phyloP scores from a whole-genome alignment of 352 stramenopile species.

The Phytophthora multivora region DNA sequence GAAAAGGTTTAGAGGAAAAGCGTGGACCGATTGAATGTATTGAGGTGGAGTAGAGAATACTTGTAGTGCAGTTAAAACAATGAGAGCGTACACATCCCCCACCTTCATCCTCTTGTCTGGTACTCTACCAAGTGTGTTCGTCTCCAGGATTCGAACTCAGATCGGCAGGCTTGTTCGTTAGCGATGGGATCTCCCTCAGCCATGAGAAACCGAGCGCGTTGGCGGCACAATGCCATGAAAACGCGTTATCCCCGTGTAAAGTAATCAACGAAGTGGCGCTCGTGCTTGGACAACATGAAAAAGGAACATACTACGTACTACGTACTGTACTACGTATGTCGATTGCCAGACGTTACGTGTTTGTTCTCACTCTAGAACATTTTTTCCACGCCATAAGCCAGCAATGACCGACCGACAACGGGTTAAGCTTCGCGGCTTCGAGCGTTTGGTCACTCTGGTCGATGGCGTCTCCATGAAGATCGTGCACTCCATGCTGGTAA shows the following conservation, averaged over 20 bases:
- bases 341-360: too few relatives aligned
- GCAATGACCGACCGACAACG: background rate
- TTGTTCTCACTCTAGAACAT: slow-evolving; percentile 6
- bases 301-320: too few relatives aligned
- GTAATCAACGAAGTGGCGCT: slow-evolving; percentile 7
- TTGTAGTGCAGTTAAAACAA: background rate
- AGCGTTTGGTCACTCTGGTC: slow-evolving; percentile 35
- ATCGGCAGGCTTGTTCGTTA: background rate
- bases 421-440: slow-evolving; percentile 36
- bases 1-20: background rate
- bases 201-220: slow-evolving; percentile 1
- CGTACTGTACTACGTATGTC: too few relatives aligned
- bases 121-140: too few relatives aligned
- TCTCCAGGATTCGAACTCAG: background rate
- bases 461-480: slow-evolving; percentile 36
- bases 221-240: slow-evolving; percentile 9
- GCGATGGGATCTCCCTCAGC: background rate
- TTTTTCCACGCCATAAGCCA: background rate
- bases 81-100: background rate
- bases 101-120: too few relatives aligned
- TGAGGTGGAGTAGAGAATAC: background rate
- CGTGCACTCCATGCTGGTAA: slow-evolving; percentile 37
- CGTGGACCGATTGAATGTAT: background rate
- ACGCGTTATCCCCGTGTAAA: slow-evolving; percentile 9
- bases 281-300: too few relatives aligned